Conservation (phyloP, 2,329 filamentous ascomycete species). For the Ophiostoma himal-ulmi region DNA sequence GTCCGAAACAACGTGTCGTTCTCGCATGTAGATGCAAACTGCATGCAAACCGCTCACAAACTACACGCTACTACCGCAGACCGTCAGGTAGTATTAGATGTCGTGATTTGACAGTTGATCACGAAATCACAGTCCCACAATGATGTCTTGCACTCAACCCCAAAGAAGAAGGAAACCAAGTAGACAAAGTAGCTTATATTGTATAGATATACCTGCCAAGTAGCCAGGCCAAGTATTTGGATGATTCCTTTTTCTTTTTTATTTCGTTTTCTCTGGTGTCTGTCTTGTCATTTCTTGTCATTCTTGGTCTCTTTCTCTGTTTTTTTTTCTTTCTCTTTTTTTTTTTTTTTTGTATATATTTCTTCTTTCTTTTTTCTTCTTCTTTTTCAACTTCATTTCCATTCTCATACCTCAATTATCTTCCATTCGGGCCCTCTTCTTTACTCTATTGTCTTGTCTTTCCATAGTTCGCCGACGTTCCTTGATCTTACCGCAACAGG, state of each 20-base stretch:
- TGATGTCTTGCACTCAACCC: neutral
- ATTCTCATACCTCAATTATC: too few relatives aligned
- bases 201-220: neutral
- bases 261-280: neutral
- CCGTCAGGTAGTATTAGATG: neutral
- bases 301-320: neutral
- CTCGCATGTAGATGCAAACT: too few relatives aligned
- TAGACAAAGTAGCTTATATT: neutral
- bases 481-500: neutral
- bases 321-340: neutral
- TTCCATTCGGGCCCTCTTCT: neutral
- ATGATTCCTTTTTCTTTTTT: neutral
- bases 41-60: too few relatives aligned
- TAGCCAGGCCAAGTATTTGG: neutral
- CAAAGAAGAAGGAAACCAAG: neutral
- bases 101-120: conserved; percentile 8
- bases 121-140: neutral
- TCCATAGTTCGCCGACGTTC: neutral
- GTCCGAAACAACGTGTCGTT: too few relatives aligned
- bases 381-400: too few relatives aligned
- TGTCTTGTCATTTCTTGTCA: neutral
- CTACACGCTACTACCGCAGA: too few relatives aligned
- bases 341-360: neutral
- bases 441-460: neutral
- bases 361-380: too few relatives aligned